These are phyloP conservation scores for Ceriops zippeliana DNA, from an alignment of 345 rosid genomes.

Conservation along the genomic window DNA sequence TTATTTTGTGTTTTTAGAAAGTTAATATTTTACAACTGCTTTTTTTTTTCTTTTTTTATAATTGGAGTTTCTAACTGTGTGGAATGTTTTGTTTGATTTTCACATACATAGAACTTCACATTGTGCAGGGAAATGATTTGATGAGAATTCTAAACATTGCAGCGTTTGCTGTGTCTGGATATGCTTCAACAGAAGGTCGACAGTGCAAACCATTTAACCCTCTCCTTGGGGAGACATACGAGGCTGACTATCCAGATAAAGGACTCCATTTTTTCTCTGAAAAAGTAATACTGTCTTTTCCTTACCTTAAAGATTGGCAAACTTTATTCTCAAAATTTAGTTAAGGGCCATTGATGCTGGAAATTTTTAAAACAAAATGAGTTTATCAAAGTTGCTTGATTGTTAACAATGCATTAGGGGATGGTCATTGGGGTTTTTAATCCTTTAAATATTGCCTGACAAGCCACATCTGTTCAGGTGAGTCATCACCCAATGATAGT, in stretches of 20 bases:
- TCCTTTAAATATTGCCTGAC: constrained; percentile 15
- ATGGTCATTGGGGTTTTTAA: constrained; percentile 1
- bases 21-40: not conserved
- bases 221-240: constrained; percentile 96
- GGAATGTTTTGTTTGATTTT: not conserved
- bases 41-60: not conserved
- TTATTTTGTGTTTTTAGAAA: not conserved
- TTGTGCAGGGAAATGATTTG: constrained; percentile 82
- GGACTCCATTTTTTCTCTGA: constrained; percentile 95
- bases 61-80: constrained; percentile 4
- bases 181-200: constrained; percentile 97
- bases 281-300: constrained; percentile 47
- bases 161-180: constrained; percentile 99
- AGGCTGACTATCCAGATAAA: constrained; percentile 98
- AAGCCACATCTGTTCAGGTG: constrained; percentile 53
- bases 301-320: not conserved
- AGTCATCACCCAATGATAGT: constrained; percentile 98
- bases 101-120: constrained; percentile 11
- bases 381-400: not conserved
- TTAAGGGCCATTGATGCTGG: not conserved
- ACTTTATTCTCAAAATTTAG: not conserved
- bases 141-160: constrained; percentile 92
- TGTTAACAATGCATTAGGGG: constrained; percentile 1
- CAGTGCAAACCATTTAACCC: constrained; percentile 99
- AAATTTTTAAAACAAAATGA: not conserved